phyloP scores from a whole-genome alignment of 768 basidiomycete species.

The Termitomyces heimii region DNA sequence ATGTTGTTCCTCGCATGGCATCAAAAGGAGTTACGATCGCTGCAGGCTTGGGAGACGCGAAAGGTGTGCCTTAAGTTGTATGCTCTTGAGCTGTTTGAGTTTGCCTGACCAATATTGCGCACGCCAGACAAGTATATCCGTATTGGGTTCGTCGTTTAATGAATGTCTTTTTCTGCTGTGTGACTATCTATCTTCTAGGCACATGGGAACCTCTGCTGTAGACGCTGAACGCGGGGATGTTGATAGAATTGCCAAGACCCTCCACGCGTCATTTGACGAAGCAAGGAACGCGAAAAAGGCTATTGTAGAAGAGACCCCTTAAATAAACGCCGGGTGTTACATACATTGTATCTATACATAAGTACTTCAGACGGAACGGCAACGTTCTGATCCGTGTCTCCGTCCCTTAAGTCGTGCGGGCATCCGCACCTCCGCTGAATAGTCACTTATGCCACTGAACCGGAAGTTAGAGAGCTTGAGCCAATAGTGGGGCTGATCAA shows the following conservation, averaged over 20 bases:
- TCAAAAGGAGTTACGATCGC: conserved; percentile 71
- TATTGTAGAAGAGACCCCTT: conserved; percentile 6
- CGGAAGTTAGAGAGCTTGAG: neutral
- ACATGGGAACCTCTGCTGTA: conserved; percentile 80
- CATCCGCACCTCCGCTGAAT: conserved; percentile 7
- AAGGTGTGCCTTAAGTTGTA: conserved; percentile 33
- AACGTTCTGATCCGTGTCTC: conserved; percentile 6
- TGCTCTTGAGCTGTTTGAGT: neutral
- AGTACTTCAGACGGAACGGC: conserved; percentile 1
- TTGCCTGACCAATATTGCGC: neutral
- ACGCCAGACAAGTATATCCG: conserved; percentile 69
- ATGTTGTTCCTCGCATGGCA: conserved; percentile 62
- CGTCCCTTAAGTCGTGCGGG: neutral
- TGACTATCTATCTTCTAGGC: conserved; percentile 33
- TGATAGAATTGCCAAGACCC: conserved; percentile 50
- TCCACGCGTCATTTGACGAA: conserved; percentile 43
- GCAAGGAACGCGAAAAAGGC: conserved; percentile 14
- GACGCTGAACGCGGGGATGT: conserved; percentile 63
- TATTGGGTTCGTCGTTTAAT: conserved; percentile 45
- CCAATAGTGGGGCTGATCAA: neutral
- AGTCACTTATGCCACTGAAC: neutral
- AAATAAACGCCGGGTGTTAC: neutral
- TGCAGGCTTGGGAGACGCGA: conserved; percentile 72
- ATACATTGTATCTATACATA: neutral
- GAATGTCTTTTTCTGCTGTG: neutral